Percentiles rank a stretch among this genome's conserved stretches.
Conservation (phyloP, 805 yeast species). For the Nakazawaea siamensis region DNA sequence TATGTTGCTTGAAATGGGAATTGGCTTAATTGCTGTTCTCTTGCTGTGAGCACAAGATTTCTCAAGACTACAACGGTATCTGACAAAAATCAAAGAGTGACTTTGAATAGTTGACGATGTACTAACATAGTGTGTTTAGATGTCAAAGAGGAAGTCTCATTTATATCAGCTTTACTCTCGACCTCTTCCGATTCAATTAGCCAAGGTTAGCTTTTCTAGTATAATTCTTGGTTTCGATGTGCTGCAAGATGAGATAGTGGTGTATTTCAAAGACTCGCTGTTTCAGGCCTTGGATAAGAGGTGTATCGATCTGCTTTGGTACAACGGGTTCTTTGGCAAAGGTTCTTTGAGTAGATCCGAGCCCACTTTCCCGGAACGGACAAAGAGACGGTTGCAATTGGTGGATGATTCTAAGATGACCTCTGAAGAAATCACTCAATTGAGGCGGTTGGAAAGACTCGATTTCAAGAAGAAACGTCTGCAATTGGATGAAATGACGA, state of each 20-base stretch:
- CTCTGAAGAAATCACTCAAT: conserved; percentile 71
- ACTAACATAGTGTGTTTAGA: conserved; percentile 16
- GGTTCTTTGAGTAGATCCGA: conserved; percentile 86
- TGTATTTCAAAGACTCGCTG: conserved; percentile 13
- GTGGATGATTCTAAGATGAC: conserved; percentile 19
- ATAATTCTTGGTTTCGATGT: conserved; percentile 8
- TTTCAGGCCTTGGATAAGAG: conserved; percentile 33
- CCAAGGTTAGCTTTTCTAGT: conserved; percentile 7
- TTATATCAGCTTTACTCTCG: conserved; percentile 27
- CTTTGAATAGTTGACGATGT: too few species aligned
- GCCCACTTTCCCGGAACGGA: conserved; percentile 81
- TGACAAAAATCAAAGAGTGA: conserved; percentile 38
- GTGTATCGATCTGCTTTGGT: conserved; percentile 62
- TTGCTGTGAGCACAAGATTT: conserved; percentile 66
- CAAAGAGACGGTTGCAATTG: conserved; percentile 41
- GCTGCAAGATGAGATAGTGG: conserved; percentile 12
- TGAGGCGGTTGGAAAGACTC: conserved; percentile 63
- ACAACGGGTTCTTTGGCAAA: conserved; percentile 87
- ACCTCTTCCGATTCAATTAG: conserved; percentile 52
- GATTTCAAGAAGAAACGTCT: conserved; percentile 66
- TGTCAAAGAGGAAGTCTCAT: conserved; percentile 23
- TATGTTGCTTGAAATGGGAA: conserved; percentile 34
- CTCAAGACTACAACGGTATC: conserved; percentile 98
- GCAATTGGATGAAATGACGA: conserved; percentile 41
- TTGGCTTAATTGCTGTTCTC: conserved; percentile 27